Percentiles rank a stretch among this genome's conserved stretches.
Evolutionary conservation across 2,329 filamentous ascomycete species (phyloP).

Genomic region (Calonectria montana): DNA sequence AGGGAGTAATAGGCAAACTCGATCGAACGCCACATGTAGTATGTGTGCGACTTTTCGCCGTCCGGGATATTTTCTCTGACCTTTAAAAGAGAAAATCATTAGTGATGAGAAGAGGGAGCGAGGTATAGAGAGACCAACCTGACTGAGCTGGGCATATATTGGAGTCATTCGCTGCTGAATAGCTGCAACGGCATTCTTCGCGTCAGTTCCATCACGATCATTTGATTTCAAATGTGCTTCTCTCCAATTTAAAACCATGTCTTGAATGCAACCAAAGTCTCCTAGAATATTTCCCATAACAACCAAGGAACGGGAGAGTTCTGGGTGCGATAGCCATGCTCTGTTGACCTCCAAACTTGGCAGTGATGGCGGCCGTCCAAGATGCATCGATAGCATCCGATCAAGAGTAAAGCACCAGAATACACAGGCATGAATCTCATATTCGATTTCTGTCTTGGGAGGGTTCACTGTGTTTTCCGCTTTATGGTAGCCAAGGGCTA

Average conservation of each 20-base stretch:
- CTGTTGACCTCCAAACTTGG: constrained; percentile 6
- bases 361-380: constrained; percentile 3
- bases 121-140: neutral
- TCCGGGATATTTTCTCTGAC: neutral
- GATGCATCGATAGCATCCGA: constrained; percentile 6
- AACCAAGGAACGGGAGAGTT: neutral
- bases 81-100: neutral
- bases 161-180: constrained; percentile 1
- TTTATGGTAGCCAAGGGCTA: constrained; percentile 10
- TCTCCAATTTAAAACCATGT: neutral
- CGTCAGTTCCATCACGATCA: neutral
- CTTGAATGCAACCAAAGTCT: constrained; percentile 13
- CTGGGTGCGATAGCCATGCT: constrained; percentile 10
- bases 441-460: neutral
- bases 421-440: constrained; percentile 1
- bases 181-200: neutral
- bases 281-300: neutral
- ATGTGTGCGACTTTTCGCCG: neutral
- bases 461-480: neutral
- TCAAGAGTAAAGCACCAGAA: constrained; percentile 13
- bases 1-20: constrained; percentile 14
- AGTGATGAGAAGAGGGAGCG: neutral
- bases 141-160: neutral
- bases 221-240: neutral
- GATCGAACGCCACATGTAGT: neutral